Conservation (phyloP, 352 stramenopile species). For the Peronospora farinosa region DNA sequence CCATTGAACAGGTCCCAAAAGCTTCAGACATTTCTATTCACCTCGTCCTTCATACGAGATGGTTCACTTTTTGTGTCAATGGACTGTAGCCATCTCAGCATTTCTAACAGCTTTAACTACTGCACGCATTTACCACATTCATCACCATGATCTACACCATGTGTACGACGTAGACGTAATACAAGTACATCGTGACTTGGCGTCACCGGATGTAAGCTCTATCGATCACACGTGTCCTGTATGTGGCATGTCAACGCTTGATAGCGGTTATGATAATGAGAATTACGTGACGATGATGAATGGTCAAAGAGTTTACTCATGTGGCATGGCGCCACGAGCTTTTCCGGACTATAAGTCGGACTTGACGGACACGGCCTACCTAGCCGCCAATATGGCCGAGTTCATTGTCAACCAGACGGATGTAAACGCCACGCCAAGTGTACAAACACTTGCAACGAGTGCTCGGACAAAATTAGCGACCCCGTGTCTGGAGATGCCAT, state of each 20-base stretch:
- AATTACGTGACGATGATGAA: conserved; percentile 59
- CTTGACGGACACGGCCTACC: conserved; percentile 64
- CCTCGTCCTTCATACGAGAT: conserved; percentile 12
- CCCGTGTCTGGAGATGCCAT: conserved; percentile 57
- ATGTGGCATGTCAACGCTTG: conserved; percentile 60
- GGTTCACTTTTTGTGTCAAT: conserved; percentile 6
- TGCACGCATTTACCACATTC: conserved; percentile 23
- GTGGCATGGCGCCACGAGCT: conserved; percentile 54
- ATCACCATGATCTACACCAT: conserved; percentile 34
- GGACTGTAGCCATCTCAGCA: conserved; percentile 1
- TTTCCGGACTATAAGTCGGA: conserved; percentile 45
- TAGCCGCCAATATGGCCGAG: conserved; percentile 70
- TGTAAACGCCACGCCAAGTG: conserved; percentile 32
- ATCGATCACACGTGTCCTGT: conserved; percentile 63
- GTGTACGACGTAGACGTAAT: conserved; percentile 30
- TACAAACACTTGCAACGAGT: conserved; percentile 40
- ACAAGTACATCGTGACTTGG: conserved; percentile 23
- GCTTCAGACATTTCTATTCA: conserved; percentile 16
- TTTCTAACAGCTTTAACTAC: conserved; percentile 18
- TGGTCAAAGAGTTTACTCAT: conserved; percentile 68
- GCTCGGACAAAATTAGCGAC: conserved; percentile 45
- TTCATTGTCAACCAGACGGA: conserved; percentile 38
- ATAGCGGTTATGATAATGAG: conserved; percentile 45
- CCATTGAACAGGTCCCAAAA: too few species aligned
- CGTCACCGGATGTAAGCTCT: conserved; percentile 24